Conservation (phyloP, 2,329 filamentous ascomycete genomes). For the Colletotrichum echinochloae region DNA sequence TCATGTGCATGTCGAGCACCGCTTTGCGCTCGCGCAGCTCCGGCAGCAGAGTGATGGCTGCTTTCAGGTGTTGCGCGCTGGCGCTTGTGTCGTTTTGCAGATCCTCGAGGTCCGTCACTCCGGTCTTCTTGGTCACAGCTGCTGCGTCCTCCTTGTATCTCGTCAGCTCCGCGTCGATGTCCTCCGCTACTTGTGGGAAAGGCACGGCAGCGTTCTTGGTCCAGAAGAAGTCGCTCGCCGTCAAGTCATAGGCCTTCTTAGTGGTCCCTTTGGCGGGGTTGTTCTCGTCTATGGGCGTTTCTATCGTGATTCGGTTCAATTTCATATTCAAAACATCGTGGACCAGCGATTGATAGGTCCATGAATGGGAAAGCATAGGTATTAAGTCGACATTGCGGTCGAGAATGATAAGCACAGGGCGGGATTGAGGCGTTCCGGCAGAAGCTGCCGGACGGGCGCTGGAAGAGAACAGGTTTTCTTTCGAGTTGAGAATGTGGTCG, state of each 20-base stretch:
- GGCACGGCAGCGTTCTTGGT: constrained; percentile 88
- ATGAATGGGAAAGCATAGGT: constrained; percentile 97
- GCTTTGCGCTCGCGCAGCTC: constrained; percentile 93
- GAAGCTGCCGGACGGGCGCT: constrained; percentile 68
- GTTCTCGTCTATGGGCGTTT: constrained; percentile 82
- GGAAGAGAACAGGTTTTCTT: constrained; percentile 91
- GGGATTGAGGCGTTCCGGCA: constrained; percentile 74
- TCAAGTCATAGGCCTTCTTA: constrained; percentile 92
- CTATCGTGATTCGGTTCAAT: constrained; percentile 94
- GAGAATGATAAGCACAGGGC: constrained; percentile 92
- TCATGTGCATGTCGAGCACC: constrained; percentile 98
- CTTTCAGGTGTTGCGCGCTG: constrained; percentile 94
- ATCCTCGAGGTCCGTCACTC: constrained; percentile 91
- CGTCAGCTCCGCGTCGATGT: constrained; percentile 92
- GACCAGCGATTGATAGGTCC: constrained; percentile 84
- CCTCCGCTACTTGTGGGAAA: constrained; percentile 95
- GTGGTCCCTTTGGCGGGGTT: constrained; percentile 80
- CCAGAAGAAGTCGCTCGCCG: constrained; percentile 96
- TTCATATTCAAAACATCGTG: constrained; percentile 70
- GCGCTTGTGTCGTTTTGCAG: constrained; percentile 89
- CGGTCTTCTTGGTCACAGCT: constrained; percentile 95
- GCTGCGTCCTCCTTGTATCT: constrained; percentile 96
- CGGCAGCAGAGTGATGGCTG: constrained; percentile 91
- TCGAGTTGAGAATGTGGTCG: constrained; percentile 96
- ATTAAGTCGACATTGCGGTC: constrained; percentile 96